These are phyloP conservation scores for Komagataella ulmi DNA, from an alignment of 805 yeast genomes.

Conservation along the genomic window DNA sequence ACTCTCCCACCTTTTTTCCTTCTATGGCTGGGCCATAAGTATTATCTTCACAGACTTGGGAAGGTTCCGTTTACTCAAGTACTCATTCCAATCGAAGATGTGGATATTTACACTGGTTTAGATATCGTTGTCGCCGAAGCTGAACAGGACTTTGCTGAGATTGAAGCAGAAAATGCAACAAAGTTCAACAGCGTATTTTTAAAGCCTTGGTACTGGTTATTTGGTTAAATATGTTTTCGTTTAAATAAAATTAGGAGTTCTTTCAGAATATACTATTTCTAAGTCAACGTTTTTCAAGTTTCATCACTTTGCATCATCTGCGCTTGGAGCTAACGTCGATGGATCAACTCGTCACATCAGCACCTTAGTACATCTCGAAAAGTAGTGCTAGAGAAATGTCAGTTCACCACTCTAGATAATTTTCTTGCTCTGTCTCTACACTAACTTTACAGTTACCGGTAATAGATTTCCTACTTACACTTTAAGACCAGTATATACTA, in stretches of 20 bases:
- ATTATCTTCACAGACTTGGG: constrained; percentile 14
- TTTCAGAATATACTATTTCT: no score
- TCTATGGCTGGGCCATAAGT: constrained; percentile 22
- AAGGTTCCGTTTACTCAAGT: constrained; percentile 28
- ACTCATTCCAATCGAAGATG: constrained; percentile 33
- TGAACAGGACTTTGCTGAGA: constrained; percentile 3
- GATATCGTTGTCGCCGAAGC: constrained; percentile 45
- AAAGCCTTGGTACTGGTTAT: background rate
- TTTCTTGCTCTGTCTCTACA: no score
- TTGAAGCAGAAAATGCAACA: background rate
- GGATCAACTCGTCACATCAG: no score
- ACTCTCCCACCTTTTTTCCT: constrained; percentile 43
- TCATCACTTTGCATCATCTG: no score
- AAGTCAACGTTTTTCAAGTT: background rate
- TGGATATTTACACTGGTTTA: constrained; percentile 49
- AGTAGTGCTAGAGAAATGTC: no score
- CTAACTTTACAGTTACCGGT: background rate
- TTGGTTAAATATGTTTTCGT: background rate
- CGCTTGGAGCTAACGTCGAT: no score
- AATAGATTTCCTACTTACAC: background rate
- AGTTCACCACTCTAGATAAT: no score
- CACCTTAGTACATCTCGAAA: no score
- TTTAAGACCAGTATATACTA: background rate
- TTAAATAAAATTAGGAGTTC: background rate
- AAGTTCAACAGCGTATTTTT: background rate